phyloP scores from a whole-genome alignment of 2,329 filamentous ascomycete genomes.

The Teratosphaeria pseudoeucalypti region DNA sequence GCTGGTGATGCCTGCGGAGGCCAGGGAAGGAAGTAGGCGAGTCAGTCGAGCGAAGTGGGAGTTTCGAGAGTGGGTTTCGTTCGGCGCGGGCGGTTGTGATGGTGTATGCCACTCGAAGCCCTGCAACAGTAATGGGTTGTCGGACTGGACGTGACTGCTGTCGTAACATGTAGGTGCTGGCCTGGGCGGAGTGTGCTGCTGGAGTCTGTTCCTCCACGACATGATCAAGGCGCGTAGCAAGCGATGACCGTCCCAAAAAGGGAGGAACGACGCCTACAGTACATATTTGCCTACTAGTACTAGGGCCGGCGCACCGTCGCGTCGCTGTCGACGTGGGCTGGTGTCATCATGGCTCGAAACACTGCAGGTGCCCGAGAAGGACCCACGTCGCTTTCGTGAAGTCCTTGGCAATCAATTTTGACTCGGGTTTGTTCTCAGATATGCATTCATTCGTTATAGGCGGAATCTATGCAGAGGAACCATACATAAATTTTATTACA shows the following conservation, averaged over 20 bases:
- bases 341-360: not conserved
- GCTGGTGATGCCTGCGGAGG: slow-evolving; percentile 48
- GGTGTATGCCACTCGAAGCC: slow-evolving; percentile 65
- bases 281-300: not conserved
- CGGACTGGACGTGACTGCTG: not conserved
- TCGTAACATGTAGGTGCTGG: not conserved
- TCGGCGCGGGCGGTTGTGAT: slow-evolving; percentile 21
- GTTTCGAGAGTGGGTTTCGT: slow-evolving; percentile 34
- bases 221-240: not conserved
- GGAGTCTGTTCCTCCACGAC: not conserved
- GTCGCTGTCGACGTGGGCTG: not conserved
- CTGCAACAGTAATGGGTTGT: slow-evolving; percentile 49
- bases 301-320: not conserved
- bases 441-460: not conserved
- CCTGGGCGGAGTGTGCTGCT: not conserved
- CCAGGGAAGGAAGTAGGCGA: slow-evolving; percentile 16
- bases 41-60: slow-evolving; percentile 24
- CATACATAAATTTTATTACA: not conserved
- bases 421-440: no score
- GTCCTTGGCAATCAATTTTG: not conserved
- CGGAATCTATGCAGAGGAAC: not conserved
- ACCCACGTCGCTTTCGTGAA: not conserved
- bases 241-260: not conserved
- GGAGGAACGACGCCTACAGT: not conserved
- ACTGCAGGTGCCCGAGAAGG: not conserved